phyloP scores from a whole-genome alignment of 164 flowering plant genomes.

The Vitis amurensis region DNA sequence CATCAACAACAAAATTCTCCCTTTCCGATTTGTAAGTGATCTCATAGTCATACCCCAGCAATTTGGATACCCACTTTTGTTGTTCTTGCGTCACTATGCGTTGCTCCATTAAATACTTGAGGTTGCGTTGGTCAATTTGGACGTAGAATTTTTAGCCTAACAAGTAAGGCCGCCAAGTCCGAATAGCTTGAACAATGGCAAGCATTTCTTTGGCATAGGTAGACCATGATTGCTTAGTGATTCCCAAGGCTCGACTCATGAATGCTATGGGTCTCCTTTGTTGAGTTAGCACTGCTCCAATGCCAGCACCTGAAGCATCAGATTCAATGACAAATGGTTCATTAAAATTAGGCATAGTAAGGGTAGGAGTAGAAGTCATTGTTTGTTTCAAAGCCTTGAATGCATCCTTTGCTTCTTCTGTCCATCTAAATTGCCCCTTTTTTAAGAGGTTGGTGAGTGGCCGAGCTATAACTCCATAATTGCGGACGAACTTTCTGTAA shows the following conservation, averaged over 20 bases:
- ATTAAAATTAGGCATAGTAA: background rate
- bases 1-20: too few species aligned
- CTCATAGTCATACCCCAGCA: too few species aligned
- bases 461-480: background rate
- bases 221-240: too few species aligned
- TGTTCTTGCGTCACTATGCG: too few species aligned
- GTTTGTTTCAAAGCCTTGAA: background rate
- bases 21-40: too few species aligned
- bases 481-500: background rate
- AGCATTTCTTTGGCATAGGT: too few species aligned
- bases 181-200: too few species aligned
- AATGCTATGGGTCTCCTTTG: background rate
- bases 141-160: too few species aligned
- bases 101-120: too few species aligned
- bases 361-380: background rate
- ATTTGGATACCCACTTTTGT: too few species aligned
- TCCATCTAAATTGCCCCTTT: background rate
- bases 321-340: slow-evolving; percentile 1
- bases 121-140: too few species aligned
- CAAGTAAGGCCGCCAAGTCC: too few species aligned
- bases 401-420: background rate
- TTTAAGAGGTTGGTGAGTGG: background rate
- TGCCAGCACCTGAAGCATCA: background rate
- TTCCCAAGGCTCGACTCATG: background rate
- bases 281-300: background rate